Percentiles rank a stretch among this genome's conserved stretches.
phyloP scores from a whole-genome alignment of 139 green algal genomes.

The Ettlia oleoabundans region DNA sequence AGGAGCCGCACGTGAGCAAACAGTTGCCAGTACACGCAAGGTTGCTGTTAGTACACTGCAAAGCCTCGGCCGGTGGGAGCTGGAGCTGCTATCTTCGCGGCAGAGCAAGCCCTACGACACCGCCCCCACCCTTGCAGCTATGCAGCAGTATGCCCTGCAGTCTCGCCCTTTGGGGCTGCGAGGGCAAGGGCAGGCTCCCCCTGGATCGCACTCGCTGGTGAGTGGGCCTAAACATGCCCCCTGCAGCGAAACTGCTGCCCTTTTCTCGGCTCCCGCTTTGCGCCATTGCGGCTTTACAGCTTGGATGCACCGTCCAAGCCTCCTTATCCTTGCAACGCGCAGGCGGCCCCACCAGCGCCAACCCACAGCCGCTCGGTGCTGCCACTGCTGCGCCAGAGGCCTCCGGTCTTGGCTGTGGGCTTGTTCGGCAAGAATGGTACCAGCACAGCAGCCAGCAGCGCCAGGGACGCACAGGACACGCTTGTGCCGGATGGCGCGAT shows the following conservation, averaged over 20 bases:
- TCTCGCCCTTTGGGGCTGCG: not conserved
- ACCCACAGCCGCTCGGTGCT: not conserved
- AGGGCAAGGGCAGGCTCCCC: not conserved
- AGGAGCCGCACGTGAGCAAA: no score
- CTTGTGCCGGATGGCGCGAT: conserved; percentile 23
- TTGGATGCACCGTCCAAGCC: no score
- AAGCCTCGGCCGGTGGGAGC: no score
- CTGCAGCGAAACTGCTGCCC: not conserved
- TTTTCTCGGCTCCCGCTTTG: not conserved
- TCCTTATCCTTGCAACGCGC: no score
- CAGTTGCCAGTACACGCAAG: no score
- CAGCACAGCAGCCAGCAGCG: not conserved
- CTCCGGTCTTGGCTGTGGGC: not conserved
- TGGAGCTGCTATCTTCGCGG: no score
- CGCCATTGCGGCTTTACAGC: not conserved
- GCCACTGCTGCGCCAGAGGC: not conserved
- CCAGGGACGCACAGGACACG: conserved; percentile 7
- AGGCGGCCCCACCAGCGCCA: not conserved
- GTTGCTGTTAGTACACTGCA: no score
- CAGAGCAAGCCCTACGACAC: no score
- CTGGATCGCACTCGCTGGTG: not conserved
- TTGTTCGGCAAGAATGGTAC: not conserved
- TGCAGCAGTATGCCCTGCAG: not conserved
- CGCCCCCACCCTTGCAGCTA: no score
- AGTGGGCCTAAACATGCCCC: not conserved